phyloP scores from a whole-genome alignment of 2,329 filamentous ascomycete species.

The Aspergillus alliaceus region DNA sequence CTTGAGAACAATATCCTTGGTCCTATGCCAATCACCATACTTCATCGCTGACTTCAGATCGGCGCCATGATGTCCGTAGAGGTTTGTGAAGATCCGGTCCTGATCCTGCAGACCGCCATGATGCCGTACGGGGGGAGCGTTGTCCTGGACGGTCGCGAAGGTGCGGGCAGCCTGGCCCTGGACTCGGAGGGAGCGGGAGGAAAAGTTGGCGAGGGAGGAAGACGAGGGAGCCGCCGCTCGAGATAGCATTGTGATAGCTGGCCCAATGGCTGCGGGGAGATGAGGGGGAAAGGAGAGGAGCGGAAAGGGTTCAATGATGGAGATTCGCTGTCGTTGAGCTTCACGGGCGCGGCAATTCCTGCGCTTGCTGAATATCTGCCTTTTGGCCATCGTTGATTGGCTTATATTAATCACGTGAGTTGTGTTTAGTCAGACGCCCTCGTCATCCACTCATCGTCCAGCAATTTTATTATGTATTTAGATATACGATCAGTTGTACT shows the following conservation, averaged over 20 bases:
- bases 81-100: conserved; percentile 98
- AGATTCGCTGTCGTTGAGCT: conserved; percentile 29
- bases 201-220: conserved; percentile 41
- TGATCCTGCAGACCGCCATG: conserved; percentile 92
- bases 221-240: conserved; percentile 46
- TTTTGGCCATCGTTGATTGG: conserved; percentile 41
- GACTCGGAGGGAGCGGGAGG: conserved; percentile 43
- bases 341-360: conserved; percentile 32
- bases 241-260: conserved; percentile 43
- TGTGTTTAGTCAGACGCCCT: background rate
- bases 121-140: conserved; percentile 57
- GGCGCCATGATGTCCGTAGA: conserved; percentile 88
- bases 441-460: background rate
- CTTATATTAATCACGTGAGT: conserved; percentile 26
- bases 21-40: conserved; percentile 99
- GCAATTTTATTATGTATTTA: too few relatives aligned
- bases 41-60: conserved; percentile 94
- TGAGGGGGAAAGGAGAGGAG: conserved; percentile 25
- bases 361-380: conserved; percentile 42
- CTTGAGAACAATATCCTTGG: conserved; percentile 96
- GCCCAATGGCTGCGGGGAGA: conserved; percentile 31
- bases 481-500: too few relatives aligned
- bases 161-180: conserved; percentile 54
- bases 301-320: conserved; percentile 20
- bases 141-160: conserved; percentile 80